Evolutionary conservation across 2,329 filamentous ascomycete species (phyloP), one percentile per base, ranked within the genome.

Genomic region (Pestalotiopsis sp.): DNA sequence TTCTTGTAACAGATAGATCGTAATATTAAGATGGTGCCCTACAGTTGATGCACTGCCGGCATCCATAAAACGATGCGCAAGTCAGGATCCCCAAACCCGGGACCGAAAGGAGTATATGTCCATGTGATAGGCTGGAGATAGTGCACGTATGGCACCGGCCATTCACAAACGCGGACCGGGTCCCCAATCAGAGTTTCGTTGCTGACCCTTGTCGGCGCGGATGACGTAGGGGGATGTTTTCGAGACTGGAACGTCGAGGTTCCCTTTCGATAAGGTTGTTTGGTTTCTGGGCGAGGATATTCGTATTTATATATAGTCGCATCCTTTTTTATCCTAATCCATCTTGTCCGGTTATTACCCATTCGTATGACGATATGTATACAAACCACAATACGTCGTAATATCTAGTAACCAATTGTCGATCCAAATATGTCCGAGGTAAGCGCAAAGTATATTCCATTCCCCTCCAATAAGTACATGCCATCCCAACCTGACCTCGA

Each of bases 41-140:
- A 36, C 31, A 36, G 31, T 36, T 36, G 31, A 36, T 36, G 31
- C 7, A 36, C 31, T 36, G 31, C 31, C 31, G 31, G 31, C 31
- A 36, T 9, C 7, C 31, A 36, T 9, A 9, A 36, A 36, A 2
- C 31, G 7, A 36, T 36, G 31, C 31, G 31, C 31, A 36, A 36
- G 31, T 36, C 31, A 36, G 31, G 31, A 36, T 36, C 31, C 31
- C 31, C 31, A 36, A 36, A 36, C 31, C 31, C 31, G 31, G 31
- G 31, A 36, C 31, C 31, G 7, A 36, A 36, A 9, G 9, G 7
- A 9, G 31, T 36, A 36, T 20, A n/a, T 52, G 45, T 23, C 14
- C 4, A 6, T 20, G 27, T 62, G 59, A 62, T 62, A 62, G 59
- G 59, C 59, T 62, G 31, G 14, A 62, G 59, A 62, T 62, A 62